A percentile compares a stretch with the other conserved stretches of the same genome.
Evolutionary conservation across 2,329 filamentous ascomycete genomes (phyloP).

Genomic region (Cercospora sp.): DNA sequence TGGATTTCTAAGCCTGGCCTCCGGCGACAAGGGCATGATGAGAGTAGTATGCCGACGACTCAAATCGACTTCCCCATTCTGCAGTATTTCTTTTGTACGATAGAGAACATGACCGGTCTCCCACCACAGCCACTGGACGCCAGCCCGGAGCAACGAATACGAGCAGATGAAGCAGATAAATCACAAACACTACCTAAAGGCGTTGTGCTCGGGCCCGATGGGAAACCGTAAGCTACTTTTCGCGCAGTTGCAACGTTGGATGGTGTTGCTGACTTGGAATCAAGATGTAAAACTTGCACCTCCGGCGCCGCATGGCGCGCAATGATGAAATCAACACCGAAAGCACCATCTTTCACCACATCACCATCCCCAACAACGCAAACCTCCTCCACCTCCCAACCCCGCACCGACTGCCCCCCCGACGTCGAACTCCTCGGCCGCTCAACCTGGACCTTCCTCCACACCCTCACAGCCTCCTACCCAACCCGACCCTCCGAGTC

Average conservation of each 20-base stretch:
- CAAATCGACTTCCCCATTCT: conserved; percentile 42
- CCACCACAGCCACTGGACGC: conserved; percentile 40
- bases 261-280: neutral
- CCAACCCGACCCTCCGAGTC: conserved; percentile 65
- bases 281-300: conserved; percentile 70
- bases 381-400: neutral
- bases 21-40: neutral
- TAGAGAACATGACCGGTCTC: conserved; percentile 41
- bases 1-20: conserved; percentile 28
- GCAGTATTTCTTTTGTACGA: conserved; percentile 41
- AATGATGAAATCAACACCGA: conserved; percentile 45
- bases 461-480: conserved; percentile 86
- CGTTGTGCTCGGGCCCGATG: conserved; percentile 74
- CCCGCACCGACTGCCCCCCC: conserved; percentile 71
- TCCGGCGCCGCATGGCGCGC: conserved; percentile 61
- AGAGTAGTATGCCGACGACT: conserved; percentile 39
- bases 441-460: conserved; percentile 88
- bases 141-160: conserved; percentile 30
- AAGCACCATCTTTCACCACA: conserved; percentile 28
- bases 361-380: conserved; percentile 31
- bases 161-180: conserved; percentile 25
- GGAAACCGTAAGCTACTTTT: conserved; percentile 69
- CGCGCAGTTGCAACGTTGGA: neutral
- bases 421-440: conserved; percentile 87
- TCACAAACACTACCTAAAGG: conserved; percentile 61